Conservation (phyloP, 208 protist species). For the Crithidia mellificae region DNA sequence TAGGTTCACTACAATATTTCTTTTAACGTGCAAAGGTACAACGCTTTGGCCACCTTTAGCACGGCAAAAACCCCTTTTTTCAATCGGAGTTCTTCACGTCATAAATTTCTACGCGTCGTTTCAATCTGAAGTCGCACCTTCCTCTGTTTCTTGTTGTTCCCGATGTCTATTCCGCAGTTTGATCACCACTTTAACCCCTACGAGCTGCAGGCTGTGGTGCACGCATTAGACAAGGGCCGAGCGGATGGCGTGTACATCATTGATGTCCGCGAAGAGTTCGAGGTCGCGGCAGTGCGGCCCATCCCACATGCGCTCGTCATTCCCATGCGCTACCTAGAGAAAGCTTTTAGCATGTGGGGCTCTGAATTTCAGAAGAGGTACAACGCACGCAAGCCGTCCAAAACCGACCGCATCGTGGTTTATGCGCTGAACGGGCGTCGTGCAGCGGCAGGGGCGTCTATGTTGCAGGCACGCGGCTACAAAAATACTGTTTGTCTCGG, state of each 20-base stretch:
- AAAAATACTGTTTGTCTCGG: conserved; percentile 33
- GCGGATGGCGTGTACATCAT: conserved; percentile 50
- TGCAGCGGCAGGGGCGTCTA: conserved; percentile 32
- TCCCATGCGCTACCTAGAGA: conserved; percentile 48
- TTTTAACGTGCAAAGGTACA: too few species aligned
- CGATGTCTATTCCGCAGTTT: conserved; percentile 34
- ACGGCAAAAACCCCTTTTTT: too few species aligned
- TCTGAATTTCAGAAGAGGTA: conserved; percentile 55
- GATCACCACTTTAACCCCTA: conserved; percentile 41
- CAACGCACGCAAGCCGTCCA: conserved; percentile 47
- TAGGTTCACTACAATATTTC: too few species aligned
- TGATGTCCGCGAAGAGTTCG: conserved; percentile 63
- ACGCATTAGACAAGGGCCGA: conserved; percentile 43
- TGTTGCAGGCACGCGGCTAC: conserved; percentile 39
- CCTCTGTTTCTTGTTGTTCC: background rate
- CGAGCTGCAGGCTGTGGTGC: conserved; percentile 63
- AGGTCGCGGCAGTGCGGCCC: conserved; percentile 42
- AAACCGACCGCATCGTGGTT: conserved; percentile 57
- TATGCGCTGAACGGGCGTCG: conserved; percentile 50
- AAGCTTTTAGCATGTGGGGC: conserved; percentile 47
- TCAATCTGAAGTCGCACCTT: too few species aligned
- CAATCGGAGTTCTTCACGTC: too few species aligned
- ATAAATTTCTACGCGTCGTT: too few species aligned
- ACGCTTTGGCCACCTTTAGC: too few species aligned
- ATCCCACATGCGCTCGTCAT: conserved; percentile 62